Evolutionary conservation across 2,329 filamentous ascomycete genomes (phyloP), one percentile per base, ranked within the genome.

Genomic region (Hymenoscyphus occultus): DNA sequence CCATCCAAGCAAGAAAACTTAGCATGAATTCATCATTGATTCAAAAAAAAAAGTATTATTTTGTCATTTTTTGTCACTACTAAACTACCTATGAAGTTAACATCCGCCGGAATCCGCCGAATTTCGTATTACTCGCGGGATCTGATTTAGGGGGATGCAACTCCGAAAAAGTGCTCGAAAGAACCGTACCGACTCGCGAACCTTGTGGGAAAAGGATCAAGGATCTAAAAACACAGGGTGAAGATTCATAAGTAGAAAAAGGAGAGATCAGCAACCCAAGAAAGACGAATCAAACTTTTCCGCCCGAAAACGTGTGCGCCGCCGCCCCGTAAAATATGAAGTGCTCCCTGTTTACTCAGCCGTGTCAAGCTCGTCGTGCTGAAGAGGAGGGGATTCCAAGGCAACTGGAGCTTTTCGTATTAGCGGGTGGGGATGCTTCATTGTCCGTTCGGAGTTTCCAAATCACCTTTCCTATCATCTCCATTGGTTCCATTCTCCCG

Each of bases 341-440:
- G 64, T 67, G 59, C 65, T 65, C 62, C 70, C 69, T 74, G 69
- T 71, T 73, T 82, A 89, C 81, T 98, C 95, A 74, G 93, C 94
- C 76, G 95, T 93, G 78, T 99, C 95, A 76, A 98, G 86, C 76
- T 99, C 95, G 78, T 99, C 95, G 75, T 97, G 92, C 73, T 88
- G 89, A 69, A 91, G 89, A 69, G 91, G 87, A 71, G 92, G 90
- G 73, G 91, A 92, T 71, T 96, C 92, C 74, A 90, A 81, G 76
- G 85, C 82, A 83, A 73, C 73, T 74, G 68, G 74, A 68, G 71
- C 45, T 61, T 35, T 58, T 57, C 31, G 62, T 68, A 73, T 73
- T 65, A 74, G 71, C 65, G 62, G 67, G 65, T 67, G 69, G 68
- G 48, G 63, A 66, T 65, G 72, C 64, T 19, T 42, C 12, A 31